phyloP scores from a whole-genome alignment of 2,329 filamentous ascomycete genomes.

The Cercospora zeina region DNA sequence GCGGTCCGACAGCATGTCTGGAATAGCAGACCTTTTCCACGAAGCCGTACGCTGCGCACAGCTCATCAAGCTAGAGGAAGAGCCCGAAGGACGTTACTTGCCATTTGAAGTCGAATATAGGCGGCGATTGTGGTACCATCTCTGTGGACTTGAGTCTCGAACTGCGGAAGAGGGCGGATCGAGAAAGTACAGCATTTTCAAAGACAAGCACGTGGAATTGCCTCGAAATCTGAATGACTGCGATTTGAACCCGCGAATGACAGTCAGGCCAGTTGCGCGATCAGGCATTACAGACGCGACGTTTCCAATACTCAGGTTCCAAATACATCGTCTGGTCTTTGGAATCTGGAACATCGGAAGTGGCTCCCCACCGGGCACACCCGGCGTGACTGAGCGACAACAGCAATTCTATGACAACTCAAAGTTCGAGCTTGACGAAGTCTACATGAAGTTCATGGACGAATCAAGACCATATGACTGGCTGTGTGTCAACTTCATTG shows the following conservation, averaged over 20 bases:
- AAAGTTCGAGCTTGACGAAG: slow-evolving; percentile 20
- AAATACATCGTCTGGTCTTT: slow-evolving; percentile 29
- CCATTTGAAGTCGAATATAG: slow-evolving; percentile 31
- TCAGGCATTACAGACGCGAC: slow-evolving; percentile 33
- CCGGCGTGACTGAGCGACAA: slow-evolving; percentile 23
- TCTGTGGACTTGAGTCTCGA: slow-evolving; percentile 32
- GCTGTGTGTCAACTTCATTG: slow-evolving; percentile 30
- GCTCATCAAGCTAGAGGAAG: slow-evolving; percentile 27
- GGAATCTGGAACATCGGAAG: slow-evolving; percentile 23
- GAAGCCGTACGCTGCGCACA: slow-evolving; percentile 30
- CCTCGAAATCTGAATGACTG: slow-evolving; percentile 35
- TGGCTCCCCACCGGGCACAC: slow-evolving; percentile 10
- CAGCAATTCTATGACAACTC: slow-evolving; percentile 21
- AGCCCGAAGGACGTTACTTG: slow-evolving; percentile 22
- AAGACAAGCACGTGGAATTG: slow-evolving; percentile 26
- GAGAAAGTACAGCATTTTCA: slow-evolving; percentile 29
- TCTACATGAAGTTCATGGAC: slow-evolving; percentile 31
- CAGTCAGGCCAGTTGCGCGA: slow-evolving; percentile 25
- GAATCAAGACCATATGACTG: slow-evolving; percentile 34
- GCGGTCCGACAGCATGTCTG: slow-evolving; percentile 21
- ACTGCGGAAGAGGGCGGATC: slow-evolving; percentile 32
- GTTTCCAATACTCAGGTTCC: slow-evolving; percentile 30
- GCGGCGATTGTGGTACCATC: slow-evolving; percentile 32
- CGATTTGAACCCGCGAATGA: slow-evolving; percentile 30
- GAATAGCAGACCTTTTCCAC: slow-evolving; percentile 26